phyloP scores from a whole-genome alignment of 345 rosid genomes.

The Jatropha curcas region DNA sequence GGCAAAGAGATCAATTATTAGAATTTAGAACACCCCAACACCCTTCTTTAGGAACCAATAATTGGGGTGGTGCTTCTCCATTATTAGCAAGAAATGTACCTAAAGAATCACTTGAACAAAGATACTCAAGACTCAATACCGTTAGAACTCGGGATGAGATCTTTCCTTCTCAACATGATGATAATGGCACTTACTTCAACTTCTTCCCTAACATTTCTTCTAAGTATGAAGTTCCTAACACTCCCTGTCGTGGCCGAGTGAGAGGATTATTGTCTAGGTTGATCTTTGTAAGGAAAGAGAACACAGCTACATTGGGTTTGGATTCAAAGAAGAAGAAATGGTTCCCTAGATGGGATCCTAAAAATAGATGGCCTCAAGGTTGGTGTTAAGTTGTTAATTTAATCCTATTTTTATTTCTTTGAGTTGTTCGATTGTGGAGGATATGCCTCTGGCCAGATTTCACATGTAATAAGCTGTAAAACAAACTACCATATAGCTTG shows the following conservation, averaged over 20 bases:
- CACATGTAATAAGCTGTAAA: no score
- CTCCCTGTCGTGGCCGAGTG: slow-evolving; percentile 10
- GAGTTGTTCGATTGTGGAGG: not conserved
- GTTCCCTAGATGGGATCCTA: slow-evolving; percentile 51
- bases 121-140: slow-evolving; percentile 39
- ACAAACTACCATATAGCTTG: no score
- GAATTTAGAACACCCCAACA: slow-evolving; percentile 62
- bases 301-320: slow-evolving; percentile 20
- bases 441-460: not conserved
- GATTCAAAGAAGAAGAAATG: slow-evolving; percentile 34
- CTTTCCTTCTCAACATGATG: slow-evolving; percentile 17
- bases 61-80: slow-evolving; percentile 67
- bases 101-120: slow-evolving; percentile 52
- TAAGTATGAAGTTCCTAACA: slow-evolving; percentile 17
- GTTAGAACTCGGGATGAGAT: slow-evolving; percentile 39
- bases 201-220: no score
- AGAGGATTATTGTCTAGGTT: slow-evolving; percentile 32
- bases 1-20: slow-evolving; percentile 28
- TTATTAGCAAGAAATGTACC: slow-evolving; percentile 56
- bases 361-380: slow-evolving; percentile 61
- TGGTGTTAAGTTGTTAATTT: slow-evolving; percentile 38
- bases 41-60: slow-evolving; percentile 50
- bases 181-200: no score
- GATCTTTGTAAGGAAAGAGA: slow-evolving; percentile 17
- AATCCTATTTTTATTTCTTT: no score